Percentiles rank a stretch among this genome's conserved stretches.
Conservation (phyloP, 2,329 filamentous ascomycete species). For the Diaporthe citrichinensis region DNA sequence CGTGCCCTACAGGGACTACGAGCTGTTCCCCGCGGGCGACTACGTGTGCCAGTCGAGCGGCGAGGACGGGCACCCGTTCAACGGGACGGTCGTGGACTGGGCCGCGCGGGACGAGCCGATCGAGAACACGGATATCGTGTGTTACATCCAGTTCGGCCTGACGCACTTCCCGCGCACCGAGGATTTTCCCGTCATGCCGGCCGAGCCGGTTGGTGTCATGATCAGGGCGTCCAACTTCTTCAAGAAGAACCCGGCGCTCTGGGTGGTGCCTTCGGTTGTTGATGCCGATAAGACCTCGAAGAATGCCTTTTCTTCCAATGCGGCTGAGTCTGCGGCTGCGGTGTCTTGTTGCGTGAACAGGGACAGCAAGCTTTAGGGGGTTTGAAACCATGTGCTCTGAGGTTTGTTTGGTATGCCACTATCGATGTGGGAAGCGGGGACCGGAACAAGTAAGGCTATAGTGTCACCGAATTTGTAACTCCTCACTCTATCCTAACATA, state of each 20-base stretch:
- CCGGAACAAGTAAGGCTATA: neutral
- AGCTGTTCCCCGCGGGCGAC: conserved; percentile 87
- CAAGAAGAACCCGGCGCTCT: conserved; percentile 74
- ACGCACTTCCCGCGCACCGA: conserved; percentile 92
- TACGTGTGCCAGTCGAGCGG: conserved; percentile 92
- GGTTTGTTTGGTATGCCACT: neutral
- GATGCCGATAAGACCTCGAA: conserved; percentile 10
- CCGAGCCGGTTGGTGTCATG: conserved; percentile 85
- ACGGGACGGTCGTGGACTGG: conserved; percentile 83
- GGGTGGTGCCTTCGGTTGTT: neutral
- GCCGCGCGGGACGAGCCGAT: conserved; percentile 77
- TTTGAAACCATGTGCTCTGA: too few species aligned
- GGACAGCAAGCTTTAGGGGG: conserved; percentile 19
- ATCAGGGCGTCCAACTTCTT: conserved; percentile 89
- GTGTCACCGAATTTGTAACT: neutral
- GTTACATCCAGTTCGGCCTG: conserved; percentile 95
- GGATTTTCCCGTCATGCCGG: conserved; percentile 94
- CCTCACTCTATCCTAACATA: neutral
- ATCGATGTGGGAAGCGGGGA: neutral
- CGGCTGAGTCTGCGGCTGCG: neutral
- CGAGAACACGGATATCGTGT: conserved; percentile 86
- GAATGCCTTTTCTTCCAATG: neutral
- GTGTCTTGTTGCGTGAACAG: neutral
- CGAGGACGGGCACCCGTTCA: conserved; percentile 68
- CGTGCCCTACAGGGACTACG: conserved; percentile 85